phyloP scores from a whole-genome alignment of 176 grass and related monocot genomes.

The Neostapfia colusana region DNA sequence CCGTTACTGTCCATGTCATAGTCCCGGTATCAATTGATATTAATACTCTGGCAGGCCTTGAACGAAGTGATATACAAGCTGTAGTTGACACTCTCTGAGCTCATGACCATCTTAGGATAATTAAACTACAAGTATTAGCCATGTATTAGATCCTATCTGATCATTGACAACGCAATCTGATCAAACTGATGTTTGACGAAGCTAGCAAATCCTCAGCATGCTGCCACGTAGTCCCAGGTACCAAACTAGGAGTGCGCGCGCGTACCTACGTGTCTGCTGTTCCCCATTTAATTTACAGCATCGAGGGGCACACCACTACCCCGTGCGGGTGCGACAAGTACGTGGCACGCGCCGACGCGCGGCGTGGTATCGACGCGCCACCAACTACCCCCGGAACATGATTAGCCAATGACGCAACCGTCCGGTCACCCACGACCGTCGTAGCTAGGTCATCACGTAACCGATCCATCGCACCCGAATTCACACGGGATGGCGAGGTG shows the following conservation, averaged over 20 bases:
- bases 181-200: slow-evolving; percentile 4
- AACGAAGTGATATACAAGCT: background rate
- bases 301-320: too few species aligned
- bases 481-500: too few species aligned
- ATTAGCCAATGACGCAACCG: background rate
- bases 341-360: too few species aligned
- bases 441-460: too few species aligned
- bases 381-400: background rate
- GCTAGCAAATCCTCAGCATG: background rate
- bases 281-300: background rate
- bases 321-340: too few species aligned
- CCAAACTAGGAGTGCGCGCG: background rate
- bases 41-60: background rate
- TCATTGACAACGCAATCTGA: background rate
- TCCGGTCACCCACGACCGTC: too few species aligned
- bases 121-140: background rate
- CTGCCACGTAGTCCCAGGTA: background rate
- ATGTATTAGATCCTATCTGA: background rate
- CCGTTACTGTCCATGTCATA: background rate
- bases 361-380: too few species aligned
- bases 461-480: too few species aligned
- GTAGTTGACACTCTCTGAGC: background rate
- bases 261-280: background rate
- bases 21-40: too few species aligned
- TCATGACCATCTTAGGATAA: background rate